phyloP scores from a whole-genome alignment of 2,329 filamentous ascomycete genomes.

The Xenoacremonium recifei region DNA sequence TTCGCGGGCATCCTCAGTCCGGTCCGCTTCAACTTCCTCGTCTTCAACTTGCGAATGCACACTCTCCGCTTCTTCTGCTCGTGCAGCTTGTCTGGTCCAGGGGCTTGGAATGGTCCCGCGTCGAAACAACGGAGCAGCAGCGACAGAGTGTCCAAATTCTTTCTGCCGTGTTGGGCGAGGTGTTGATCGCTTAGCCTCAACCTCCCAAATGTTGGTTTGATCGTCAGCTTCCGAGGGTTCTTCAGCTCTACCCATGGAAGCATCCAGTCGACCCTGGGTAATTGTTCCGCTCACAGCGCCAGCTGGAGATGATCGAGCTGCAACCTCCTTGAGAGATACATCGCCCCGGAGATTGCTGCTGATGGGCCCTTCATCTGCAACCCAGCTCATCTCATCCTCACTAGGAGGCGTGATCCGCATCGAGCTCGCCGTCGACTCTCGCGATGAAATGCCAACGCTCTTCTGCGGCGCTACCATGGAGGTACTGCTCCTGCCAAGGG shows the following conservation, averaged over 20 bases:
- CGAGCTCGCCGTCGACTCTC: constrained; percentile 32
- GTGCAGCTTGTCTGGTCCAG: constrained; percentile 32
- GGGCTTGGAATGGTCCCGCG: constrained; percentile 35
- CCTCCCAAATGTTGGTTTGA: constrained; percentile 56
- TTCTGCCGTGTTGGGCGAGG: constrained; percentile 32
- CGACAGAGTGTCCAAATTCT: constrained; percentile 27
- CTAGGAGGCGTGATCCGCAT: constrained; percentile 29
- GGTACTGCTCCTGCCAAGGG: constrained; percentile 27
- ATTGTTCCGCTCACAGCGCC: constrained; percentile 1
- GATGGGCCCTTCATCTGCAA: constrained; percentile 37
- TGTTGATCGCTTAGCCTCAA: constrained; percentile 52
- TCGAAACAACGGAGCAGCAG: constrained; percentile 17
- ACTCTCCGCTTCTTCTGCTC: constrained; percentile 20
- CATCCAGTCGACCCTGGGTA: constrained; percentile 13
- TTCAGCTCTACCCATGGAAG: constrained; percentile 13
- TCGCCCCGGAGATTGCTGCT: constrained; percentile 35
- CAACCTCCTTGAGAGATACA: constrained; percentile 30
- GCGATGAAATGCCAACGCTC: constrained; percentile 14
- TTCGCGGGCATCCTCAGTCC: constrained; percentile 9
- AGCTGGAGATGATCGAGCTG: constrained; percentile 5
- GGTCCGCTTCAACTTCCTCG: constrained; percentile 12
- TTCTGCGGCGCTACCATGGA: constrained; percentile 10
- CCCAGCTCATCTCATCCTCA: constrained; percentile 45
- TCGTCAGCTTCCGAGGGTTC: constrained; percentile 31
- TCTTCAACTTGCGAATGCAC: constrained; percentile 4